Evolutionary conservation across 768 basidiomycete species (phyloP), one percentile per base, ranked within the genome.

Genomic region (Tulasnella sp.): DNA sequence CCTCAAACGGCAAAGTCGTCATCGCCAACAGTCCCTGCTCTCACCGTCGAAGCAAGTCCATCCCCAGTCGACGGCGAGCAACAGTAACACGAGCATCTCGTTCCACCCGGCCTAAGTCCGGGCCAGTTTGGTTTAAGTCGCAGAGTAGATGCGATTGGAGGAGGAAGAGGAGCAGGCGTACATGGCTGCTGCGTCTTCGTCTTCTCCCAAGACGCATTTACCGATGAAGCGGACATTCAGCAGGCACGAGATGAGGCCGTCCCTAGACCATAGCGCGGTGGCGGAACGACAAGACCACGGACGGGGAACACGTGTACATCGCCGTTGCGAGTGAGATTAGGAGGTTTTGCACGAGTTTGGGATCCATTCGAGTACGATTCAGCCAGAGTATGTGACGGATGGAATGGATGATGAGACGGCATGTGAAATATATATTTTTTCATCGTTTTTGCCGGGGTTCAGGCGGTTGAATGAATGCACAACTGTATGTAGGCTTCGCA

Each of bases 361-460:
- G 36, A 95, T 99, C 76, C 97, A 99, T 84, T 94, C 93, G 6
- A 91, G 92, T 79, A 97, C 96, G 1, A 96, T 97, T 77, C 96
- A 97, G 80, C 96, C 96, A 7, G 96, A 97, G 81, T 83, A 79
- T 79, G 82, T 79, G 4, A 68, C 68, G 25, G 74, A 76, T 76
- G 76, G 49, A 2, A 45, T 37, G 40, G 70, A 76, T 12, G 68
- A 76, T 39, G 68, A 71, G 9, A 58, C 76, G n/a, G 64, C 39
- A 52, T 25, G 54, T 76, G 29, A 64, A 31, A 45, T 22, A 39
- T 58, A n/a, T n/a, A n/a, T n/a, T n/a, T n/a, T n/a, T n/a, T n/a
- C n/a, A n/a, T n/a, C n/a, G n/a, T n/a, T n/a, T n/a, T n/a, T n/a
- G n/a, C n/a, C n/a, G n/a, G n/a, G n/a, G n/a, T n/a, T n/a, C n/a